Evolutionary conservation across 768 basidiomycete species (phyloP).

Genomic region (Tulasnella sp.): DNA sequence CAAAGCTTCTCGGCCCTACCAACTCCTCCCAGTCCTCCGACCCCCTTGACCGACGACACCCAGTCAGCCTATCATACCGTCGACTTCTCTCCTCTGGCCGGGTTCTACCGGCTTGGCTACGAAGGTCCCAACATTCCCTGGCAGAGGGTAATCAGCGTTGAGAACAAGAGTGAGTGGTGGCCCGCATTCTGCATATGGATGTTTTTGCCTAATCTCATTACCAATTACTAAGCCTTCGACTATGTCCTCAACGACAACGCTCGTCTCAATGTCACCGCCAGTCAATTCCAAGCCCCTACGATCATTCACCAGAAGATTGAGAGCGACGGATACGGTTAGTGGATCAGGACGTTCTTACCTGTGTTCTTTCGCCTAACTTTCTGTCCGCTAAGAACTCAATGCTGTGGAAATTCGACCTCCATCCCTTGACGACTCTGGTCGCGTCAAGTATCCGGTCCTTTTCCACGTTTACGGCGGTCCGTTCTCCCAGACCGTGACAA

Average conservation of each 20-base stretch:
- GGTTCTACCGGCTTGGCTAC: constrained; percentile 74
- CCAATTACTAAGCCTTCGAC: constrained; percentile 34
- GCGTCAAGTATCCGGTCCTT: constrained; percentile 89
- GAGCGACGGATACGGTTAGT: constrained; percentile 70
- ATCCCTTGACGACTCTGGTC: constrained; percentile 87
- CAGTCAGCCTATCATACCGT: constrained; percentile 47
- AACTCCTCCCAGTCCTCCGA: constrained; percentile 16
- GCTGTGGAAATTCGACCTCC: constrained; percentile 87
- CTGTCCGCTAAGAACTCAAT: constrained; percentile 54
- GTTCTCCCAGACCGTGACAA: constrained; percentile 62
- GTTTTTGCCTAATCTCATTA: neutral
- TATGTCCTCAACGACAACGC: constrained; percentile 64
- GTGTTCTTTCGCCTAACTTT: neutral
- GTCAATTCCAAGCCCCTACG: constrained; percentile 59
- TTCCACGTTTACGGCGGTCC: constrained; percentile 95
- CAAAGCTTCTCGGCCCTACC: constrained; percentile 23
- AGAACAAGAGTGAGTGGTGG: constrained; percentile 34
- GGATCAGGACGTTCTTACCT: neutral
- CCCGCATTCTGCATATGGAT: neutral
- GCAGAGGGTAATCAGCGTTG: constrained; percentile 63
- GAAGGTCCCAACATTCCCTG: constrained; percentile 74
- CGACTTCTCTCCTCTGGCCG: constrained; percentile 73
- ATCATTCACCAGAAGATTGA: constrained; percentile 59
- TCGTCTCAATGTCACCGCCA: constrained; percentile 47
- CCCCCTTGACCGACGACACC: constrained; percentile 23